Evolutionary conservation across 305 asterid genomes (phyloP).

Genomic region (Petunia hybrid): DNA sequence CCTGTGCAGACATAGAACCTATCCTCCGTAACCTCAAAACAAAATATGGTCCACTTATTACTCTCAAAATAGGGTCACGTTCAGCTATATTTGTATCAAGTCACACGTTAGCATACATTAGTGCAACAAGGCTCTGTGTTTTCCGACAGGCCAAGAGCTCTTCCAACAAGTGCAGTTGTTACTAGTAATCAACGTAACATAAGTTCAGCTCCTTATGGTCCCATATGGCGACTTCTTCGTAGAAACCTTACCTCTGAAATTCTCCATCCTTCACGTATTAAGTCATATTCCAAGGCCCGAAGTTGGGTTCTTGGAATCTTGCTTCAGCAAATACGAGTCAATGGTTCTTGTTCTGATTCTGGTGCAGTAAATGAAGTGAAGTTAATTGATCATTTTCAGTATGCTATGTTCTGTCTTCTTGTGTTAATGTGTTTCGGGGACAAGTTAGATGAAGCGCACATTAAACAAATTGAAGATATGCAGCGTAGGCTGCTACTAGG

Average conservation of each 20-base stretch:
- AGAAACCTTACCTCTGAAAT: conserved; percentile 81
- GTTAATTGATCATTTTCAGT: conserved; percentile 71
- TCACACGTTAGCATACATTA: conserved; percentile 64
- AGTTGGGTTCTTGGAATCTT: conserved; percentile 65
- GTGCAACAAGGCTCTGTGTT: conserved; percentile 70
- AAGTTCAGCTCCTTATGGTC: conserved; percentile 61
- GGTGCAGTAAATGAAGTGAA: conserved; percentile 31
- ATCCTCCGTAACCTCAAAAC: conserved; percentile 51
- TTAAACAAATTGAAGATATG: conserved; percentile 58
- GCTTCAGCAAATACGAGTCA: conserved; percentile 38
- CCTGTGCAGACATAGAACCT: conserved; percentile 49
- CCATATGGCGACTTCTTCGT: conserved; percentile 83
- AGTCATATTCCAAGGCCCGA: conserved; percentile 62
- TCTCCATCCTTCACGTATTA: conserved; percentile 70
- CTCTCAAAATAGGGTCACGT: conserved; percentile 50
- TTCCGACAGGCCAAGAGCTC: conserved; percentile 63
- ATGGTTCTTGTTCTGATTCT: conserved; percentile 29
- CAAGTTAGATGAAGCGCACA: conserved; percentile 54
- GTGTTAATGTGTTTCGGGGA: conserved; percentile 84
- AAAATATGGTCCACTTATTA: conserved; percentile 59
- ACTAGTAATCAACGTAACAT: conserved; percentile 47
- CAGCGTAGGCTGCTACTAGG: conserved; percentile 48
- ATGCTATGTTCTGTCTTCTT: conserved; percentile 73
- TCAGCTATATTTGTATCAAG: conserved; percentile 49
- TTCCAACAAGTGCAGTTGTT: conserved; percentile 44